Base-by-base conservation (phyloP, 1,284 basidiomycete genomes). In the Heterobasidion occidentale region DNA sequence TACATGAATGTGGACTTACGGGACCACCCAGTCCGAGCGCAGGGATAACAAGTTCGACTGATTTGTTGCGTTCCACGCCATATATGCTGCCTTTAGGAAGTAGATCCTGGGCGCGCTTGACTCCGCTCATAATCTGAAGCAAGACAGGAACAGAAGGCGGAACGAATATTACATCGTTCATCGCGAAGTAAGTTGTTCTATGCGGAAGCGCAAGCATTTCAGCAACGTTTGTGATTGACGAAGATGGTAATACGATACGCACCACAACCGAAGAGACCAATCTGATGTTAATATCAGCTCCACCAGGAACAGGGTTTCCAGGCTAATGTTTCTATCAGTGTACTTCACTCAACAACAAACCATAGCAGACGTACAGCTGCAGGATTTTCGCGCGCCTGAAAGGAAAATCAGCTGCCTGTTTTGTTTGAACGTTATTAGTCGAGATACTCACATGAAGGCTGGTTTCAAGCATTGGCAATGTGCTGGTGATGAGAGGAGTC, bases 41-140 rank as follows among this genome's bases (percentile, higher is more conserved):
- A 17, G 70, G 68, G 38, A 75, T 62, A 1, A 67, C 65, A 11
- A 75, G 44, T 56, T 76, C 69, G 27, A 75, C 68, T 7, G 65
- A 67, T 51, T 67, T 65, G 57, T 74, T 66, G 17, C 48, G 51
- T 0, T 62, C 66, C 3, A 72, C 62, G 17, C 51, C 46, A 45
- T 68, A 68, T 7, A 74, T 59, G 19, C 64, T 65, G 34, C 71
- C 69, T 0, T 54, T 14, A 1, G 71, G 70, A 5, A 74, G 58
- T 0, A 73, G 58, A 7, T 67, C 61, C 9, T 64, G 62, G 4
- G 70, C 66, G 2, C 54, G 61, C 36, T 62, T 55, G 7, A 68
- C 61, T 3, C 72, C 72, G 46, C 66, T 70, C 42, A 74, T 56
- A 52, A 75, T 71, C 58, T 73, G 72, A 8, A 74, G 67, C 3